phyloP scores from a whole-genome alignment of 2,329 filamentous ascomycete genomes.

The Cryphonectria nitschkei region DNA sequence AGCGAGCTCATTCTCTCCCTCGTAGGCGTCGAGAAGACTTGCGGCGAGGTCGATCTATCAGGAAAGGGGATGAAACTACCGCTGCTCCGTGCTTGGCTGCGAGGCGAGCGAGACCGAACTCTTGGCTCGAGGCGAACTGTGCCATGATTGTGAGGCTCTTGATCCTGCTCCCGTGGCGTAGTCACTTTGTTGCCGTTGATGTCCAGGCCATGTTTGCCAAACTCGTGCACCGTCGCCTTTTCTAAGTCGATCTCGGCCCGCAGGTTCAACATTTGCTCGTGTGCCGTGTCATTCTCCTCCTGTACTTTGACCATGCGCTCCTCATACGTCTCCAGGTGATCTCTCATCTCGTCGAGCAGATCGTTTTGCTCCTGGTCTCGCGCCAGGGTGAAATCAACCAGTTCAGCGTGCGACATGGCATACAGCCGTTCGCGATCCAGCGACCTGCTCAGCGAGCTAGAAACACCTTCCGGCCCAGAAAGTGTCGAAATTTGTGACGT shows the following conservation, averaged over 20 bases:
- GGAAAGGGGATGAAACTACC: not conserved
- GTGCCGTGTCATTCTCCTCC: not conserved
- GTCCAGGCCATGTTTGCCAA: not conserved
- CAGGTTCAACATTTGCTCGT: not conserved
- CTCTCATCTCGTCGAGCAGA: not conserved
- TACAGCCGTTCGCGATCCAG: not conserved
- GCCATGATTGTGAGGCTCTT: not conserved
- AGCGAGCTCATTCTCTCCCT: not conserved
- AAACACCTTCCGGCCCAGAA: not conserved
- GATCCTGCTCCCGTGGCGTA: not conserved
- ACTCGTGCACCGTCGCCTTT: not conserved
- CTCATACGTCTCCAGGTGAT: not conserved
- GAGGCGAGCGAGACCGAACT: not conserved
- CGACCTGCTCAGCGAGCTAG: not conserved
- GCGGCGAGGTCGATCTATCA: not conserved
- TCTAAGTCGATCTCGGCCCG: not conserved
- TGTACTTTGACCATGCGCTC: not conserved
- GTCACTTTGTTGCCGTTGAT: not conserved
- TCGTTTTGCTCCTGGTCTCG: not conserved
- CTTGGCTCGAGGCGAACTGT: not conserved
- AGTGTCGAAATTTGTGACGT: not conserved
- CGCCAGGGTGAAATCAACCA: not conserved
- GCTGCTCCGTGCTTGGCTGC: not conserved
- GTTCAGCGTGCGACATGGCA: not conserved
- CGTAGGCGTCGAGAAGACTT: not conserved